Base-by-base conservation (phyloP, 257 asterid genomes). In the Hygrophila difformis region DNA sequence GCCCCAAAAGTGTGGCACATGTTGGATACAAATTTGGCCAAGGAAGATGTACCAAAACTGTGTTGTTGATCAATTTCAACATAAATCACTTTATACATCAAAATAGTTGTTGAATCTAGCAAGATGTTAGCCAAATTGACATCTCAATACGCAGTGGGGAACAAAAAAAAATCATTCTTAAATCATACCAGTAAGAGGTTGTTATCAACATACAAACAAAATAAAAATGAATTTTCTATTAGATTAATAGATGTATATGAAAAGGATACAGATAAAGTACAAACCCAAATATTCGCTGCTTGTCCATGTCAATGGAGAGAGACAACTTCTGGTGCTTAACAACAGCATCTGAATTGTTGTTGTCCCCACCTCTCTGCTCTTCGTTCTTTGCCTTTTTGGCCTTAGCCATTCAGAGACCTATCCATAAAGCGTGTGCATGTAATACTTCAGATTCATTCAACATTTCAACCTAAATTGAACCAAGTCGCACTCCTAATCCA, bases 241-340 rank as follows among this genome's bases (percentile, higher is more conserved):
- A n/a, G n/a, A n/a, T n/a, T n/a, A n/a, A n/a, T n/a, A n/a, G n/a
- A n/a, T n/a, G n/a, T n/a, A n/a, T n/a, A n/a, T n/a, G n/a, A n/a
- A n/a, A n/a, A n/a, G n/a, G n/a, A n/a, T n/a, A n/a, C n/a, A 33
- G 37, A 33, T 33, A 5, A 33, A 33, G 37, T 4, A 33, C 6
- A 9, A 0, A 91, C 99, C 99, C 99, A 49, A 79, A 82, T 47
- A 91, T 72, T 53, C 84, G 84, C 18, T 82, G 89, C 53, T 76
- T 77, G 40, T 86, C 93, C 84, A 86, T 77, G 72, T 91, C 99
- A 42, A 91, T 82, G 24, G 96, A 78, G 15, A 91, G 69, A 49
- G 94, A 82, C 28, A 91, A 87, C 81, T 86, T 91, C 79, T 91
- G 99, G 63, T 91, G 96, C 71, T 81, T 82, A 57, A 91, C 88